Evolutionary conservation across 495 filamentous ascomycete genomes (phyloP), one percentile per base, ranked within the genome.

Genomic region (Saxophila tyrrhenica): DNA sequence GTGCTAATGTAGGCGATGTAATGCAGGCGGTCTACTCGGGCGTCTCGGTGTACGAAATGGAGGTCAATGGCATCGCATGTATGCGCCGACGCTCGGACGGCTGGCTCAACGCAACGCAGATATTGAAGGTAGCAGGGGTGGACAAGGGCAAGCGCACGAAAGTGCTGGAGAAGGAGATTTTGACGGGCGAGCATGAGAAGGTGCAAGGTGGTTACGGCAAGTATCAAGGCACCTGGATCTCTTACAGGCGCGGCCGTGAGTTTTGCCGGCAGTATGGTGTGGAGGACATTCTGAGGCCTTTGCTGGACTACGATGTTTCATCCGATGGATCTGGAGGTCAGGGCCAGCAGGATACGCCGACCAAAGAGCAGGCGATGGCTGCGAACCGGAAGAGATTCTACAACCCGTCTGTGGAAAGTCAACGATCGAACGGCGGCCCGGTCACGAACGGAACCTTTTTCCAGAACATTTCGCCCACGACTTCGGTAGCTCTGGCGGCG

Each of bases 301-400:
- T 98, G 20, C 73, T 98, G 25, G 89, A 87, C 45, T 92, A 95
- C 66, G 88, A 94, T 67, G 85, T 90, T 74, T 82, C 77, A 52
- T 79, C 83, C 53, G 87, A 91, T 52, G 87, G 87, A 1, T 77
- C 78, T 19, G 72, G 76, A n/a, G 76, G 81, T 32, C 72, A 83
- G 47, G 76, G 78, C 55, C 58, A 61, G 35, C 70, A 73, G 29
- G 75, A 94, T 52, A 98, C 92, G 2, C 92, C 92, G 0, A 98
- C 92, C n/a, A 98, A 98, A 67, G 92, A 98, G 70, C 92, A 98
- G 69, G 92, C 92, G 50, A 94, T 96, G 92, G 94, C 92, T 24
- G 94, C 94, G 15, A 89, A 95, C 66, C 75, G 92, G 54, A 97
- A 98, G 65, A 79, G 90, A 53, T 78, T 89, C 73, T 87, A 96